Evolutionary conservation across 495 filamentous ascomycete genomes (phyloP), one percentile per base, ranked within the genome.

Genomic region (Geoglossum glabrum): DNA sequence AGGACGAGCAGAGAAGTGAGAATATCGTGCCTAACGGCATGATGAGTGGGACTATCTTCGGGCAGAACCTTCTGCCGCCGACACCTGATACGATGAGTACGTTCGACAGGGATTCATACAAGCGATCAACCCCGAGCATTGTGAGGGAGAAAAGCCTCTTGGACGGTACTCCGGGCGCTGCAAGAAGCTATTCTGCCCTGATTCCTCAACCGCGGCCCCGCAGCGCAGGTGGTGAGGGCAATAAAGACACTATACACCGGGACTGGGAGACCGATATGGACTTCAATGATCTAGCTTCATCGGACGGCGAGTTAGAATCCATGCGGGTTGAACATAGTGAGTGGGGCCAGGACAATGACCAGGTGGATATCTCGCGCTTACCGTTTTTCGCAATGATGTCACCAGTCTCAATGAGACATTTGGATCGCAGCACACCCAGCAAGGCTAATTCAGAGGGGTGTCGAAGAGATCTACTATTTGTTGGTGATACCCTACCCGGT

Each of bases 51-150:
- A 3, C 49, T 52, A 8, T 52, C 13, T 40, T 40, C 21, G 54
- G 54, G 15, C 27, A 56, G 15, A 21, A 34, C 9, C 6, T 7
- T 9, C 27, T 59, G 25, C 58, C 55, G 0, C 58, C 55, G 2
- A 60, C 58, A 7, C 58, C 58, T 15, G 58, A 60, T 46, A 60
- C 58, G 4, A 45, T 59, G 52, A 60, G 58, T 19, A 58, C 54
- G 13, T 57, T 60, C 57, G 57, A 52, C 19, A 57, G 28, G 54
- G 50, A 54, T 36, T 17, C 36, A 40, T 40, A 26, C 56, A 49
- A 46, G 43, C 19, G 23, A 23, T 8, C 56, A 11, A 46, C 9
- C 15, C 55, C 56, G 36, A 57, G 56, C 56, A 27, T 31, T 10
- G 25, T 49, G 21, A 49, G 15, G 23, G 56, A 45, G 19, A 57